Base-by-base conservation (phyloP, 2,329 filamentous ascomycete genomes). In the Penicillium digitatum region DNA sequence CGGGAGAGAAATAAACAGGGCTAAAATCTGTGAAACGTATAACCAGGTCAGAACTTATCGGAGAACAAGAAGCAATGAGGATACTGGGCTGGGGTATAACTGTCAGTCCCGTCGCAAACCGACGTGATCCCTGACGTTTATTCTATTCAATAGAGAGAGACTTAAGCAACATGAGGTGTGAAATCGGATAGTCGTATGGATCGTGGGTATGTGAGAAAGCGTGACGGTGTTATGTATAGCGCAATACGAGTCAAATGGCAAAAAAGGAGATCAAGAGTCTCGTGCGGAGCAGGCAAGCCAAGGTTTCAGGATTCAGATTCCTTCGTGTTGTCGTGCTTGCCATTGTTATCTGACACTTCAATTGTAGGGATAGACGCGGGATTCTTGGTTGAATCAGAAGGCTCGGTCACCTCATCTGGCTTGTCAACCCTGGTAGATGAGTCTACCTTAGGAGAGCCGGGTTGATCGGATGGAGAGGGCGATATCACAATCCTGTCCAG, bases 341-440 rank as follows among this genome's bases (percentile, higher is more conserved):
- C 58, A 22, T 55, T 48, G 29, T 61, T 61, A n/a, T 54, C 58
- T 3, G 63, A 65, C 2, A 65, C 61, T 55, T 65, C 61, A n/a
- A 65, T 64, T 38, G 54, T 34, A 2, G 63, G 63, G 8, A 65
- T 65, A 5, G 62, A 57, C 10, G 58, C 32, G 6, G 26, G 24
- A 7, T 34, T 48, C 4, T 50, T 29, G 22, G 12, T 29, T 24
- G 20, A 16, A 12, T 50, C 37, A 14, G 40, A 20, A 3, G 32
- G 10, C 6, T 56, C 44, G 2, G 58, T 31, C 6, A 10, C 16
- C 14, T 48, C 14, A 1, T 55, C 42, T 16, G 22, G 32, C 4
- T 48, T 56, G 10, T 44, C 42, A 4, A 20, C 38, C 31, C 54
- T 51, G 3, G 52, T 42, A 11, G 52, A 24, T 3, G 26, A 26